These are phyloP conservation scores for Aspergillus clavatus DNA, from an alignment of 2,329 filamentous ascomycete species.

Conservation along the genomic window DNA sequence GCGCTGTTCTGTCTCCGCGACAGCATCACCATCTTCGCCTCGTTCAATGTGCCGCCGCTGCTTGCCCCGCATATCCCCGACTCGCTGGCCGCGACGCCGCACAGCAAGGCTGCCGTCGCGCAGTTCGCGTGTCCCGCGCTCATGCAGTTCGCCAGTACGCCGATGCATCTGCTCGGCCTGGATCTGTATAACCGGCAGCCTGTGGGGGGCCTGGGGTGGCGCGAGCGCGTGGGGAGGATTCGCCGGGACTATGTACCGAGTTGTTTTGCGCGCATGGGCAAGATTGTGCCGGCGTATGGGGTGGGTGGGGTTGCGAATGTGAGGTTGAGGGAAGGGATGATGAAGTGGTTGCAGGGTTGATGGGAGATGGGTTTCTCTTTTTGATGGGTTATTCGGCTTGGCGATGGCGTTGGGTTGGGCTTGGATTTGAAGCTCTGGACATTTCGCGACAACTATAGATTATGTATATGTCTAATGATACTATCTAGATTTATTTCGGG, in stretches of 20 bases:
- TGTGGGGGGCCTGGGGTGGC: slow-evolving; percentile 42
- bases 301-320: slow-evolving; percentile 82
- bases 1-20: slow-evolving; percentile 76
- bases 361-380: no score
- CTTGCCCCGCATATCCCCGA: slow-evolving; percentile 65
- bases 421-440: no score
- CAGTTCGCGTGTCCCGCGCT: slow-evolving; percentile 77
- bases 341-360: slow-evolving; percentile 55
- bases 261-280: slow-evolving; percentile 68
- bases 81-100: slow-evolving; percentile 43
- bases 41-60: slow-evolving; percentile 80
- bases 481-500: no score
- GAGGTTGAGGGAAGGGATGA: slow-evolving; percentile 62
- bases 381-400: no score
- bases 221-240: slow-evolving; percentile 64
- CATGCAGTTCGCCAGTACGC: slow-evolving; percentile 75
- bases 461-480: no score
- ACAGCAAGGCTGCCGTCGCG: slow-evolving; percentile 56
- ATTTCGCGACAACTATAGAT: no score
- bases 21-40: slow-evolving; percentile 83
- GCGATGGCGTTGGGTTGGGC: no score
- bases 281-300: slow-evolving; percentile 85
- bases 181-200: slow-evolving; percentile 74
- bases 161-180: slow-evolving; percentile 76
- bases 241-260: slow-evolving; percentile 71